A percentile compares a stretch with the other conserved stretches of the same genome.
Evolutionary conservation across 306 rosid species (phyloP).

Genomic region (Vachellia pachyceras): DNA sequence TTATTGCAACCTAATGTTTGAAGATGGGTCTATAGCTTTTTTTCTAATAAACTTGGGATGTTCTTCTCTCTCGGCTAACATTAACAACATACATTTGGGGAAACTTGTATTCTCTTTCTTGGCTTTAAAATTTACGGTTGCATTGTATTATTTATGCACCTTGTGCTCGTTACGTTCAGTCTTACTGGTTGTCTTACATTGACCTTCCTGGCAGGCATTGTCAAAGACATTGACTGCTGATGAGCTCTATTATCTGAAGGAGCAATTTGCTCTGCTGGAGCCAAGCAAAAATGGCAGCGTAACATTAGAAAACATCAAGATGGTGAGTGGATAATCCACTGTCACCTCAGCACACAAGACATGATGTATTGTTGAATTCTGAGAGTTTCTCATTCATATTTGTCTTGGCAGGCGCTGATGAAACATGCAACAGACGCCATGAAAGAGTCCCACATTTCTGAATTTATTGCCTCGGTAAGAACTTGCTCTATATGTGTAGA

Average conservation of each 20-base stretch:
- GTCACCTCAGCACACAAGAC: not conserved
- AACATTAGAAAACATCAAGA: slow-evolving; percentile 58
- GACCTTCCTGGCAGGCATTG: slow-evolving; percentile 55
- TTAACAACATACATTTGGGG: not conserved
- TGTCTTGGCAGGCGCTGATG: slow-evolving; percentile 55
- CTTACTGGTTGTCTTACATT: slow-evolving; percentile 12
- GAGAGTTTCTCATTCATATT: slow-evolving; percentile 19
- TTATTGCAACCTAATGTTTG: not conserved
- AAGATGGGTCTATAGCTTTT: not conserved
- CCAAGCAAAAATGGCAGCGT: slow-evolving; percentile 65
- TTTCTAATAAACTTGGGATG: not conserved
- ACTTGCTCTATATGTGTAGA: slow-evolving; percentile 13
- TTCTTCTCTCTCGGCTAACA: not conserved
- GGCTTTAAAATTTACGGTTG: not conserved
- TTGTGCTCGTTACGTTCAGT: not conserved
- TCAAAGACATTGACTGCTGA: slow-evolving; percentile 72
- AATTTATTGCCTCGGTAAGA: slow-evolving; percentile 60
- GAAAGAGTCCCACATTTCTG: slow-evolving; percentile 70
- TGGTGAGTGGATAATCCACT: slow-evolving; percentile 44
- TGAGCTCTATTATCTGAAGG: slow-evolving; percentile 68
- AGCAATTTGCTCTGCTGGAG: slow-evolving; percentile 67
- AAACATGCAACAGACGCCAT: slow-evolving; percentile 71
- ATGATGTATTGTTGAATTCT: not conserved
- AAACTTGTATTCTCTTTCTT: not conserved
- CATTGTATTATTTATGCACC: not conserved